A percentile compares a stretch with the other conserved stretches of the same genome.
Evolutionary conservation across 2,329 filamentous ascomycete species (phyloP).

Genomic region (Diplodia seriata): DNA sequence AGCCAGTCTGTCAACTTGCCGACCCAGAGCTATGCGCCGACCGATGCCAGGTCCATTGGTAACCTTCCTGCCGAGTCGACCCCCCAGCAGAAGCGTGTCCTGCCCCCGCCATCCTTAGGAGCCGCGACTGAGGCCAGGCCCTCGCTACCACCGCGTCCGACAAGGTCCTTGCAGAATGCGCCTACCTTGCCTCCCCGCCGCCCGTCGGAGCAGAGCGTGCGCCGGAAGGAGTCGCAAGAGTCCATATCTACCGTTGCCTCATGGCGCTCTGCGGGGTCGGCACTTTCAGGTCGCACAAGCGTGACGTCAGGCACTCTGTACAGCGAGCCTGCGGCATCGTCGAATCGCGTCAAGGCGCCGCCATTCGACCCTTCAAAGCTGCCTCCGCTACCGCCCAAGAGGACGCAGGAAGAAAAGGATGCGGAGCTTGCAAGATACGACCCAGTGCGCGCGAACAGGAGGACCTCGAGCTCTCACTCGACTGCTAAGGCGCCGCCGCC

Average conservation of each 20-base stretch:
- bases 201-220: constrained; percentile 49
- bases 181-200: constrained; percentile 55
- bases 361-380: constrained; percentile 63
- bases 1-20: constrained; percentile 51
- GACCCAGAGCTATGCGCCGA: constrained; percentile 47
- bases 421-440: constrained; percentile 43
- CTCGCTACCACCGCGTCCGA: constrained; percentile 57
- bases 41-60: constrained; percentile 44
- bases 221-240: constrained; percentile 51
- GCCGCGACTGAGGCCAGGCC: constrained; percentile 46
- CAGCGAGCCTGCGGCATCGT: constrained; percentile 44
- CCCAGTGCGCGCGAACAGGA: constrained; percentile 29
- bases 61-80: constrained; percentile 48
- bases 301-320: constrained; percentile 44
- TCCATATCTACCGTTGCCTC: constrained; percentile 61
- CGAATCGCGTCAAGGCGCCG: constrained; percentile 58
- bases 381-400: constrained; percentile 62
- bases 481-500: constrained; percentile 33
- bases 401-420: constrained; percentile 50
- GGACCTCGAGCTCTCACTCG: constrained; percentile 23
- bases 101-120: constrained; percentile 22
- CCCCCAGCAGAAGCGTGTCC: constrained; percentile 30
- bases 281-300: constrained; percentile 55
- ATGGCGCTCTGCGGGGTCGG: constrained; percentile 57
- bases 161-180: constrained; percentile 42